Evolutionary conservation across 495 filamentous ascomycete species (phyloP).

Genomic region (Daldinia grandis): DNA sequence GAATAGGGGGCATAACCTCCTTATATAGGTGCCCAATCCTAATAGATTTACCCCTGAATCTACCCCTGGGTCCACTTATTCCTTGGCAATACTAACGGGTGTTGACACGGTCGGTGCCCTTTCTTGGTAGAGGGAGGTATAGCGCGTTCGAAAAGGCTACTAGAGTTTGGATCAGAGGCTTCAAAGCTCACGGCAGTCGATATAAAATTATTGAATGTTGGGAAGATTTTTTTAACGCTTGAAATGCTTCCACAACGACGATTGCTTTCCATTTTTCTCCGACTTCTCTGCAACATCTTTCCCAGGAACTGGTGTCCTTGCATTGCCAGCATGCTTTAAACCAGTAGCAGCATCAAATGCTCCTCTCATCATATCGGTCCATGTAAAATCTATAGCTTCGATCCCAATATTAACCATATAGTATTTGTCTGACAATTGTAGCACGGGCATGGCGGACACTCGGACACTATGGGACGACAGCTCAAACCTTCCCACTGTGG

Average conservation of each 20-base stretch:
- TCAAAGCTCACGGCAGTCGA: background rate
- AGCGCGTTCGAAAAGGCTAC: no score
- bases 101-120: no score
- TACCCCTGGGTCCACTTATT: no score
- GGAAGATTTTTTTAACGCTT: background rate
- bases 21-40: no score
- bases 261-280: background rate
- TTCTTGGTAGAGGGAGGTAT: no score
- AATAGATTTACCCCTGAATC: no score
- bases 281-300: background rate
- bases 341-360: background rate
- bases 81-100: no score
- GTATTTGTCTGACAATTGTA: background rate
- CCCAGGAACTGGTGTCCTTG: background rate
- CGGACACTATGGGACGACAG: background rate
- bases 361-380: background rate
- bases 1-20: no score
- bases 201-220: background rate
- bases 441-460: background rate
- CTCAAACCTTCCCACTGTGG: background rate
- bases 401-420: conserved; percentile 20
- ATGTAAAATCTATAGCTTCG: background rate
- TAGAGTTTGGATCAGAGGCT: no score
- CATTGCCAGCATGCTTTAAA: no score
- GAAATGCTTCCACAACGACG: background rate